Conservation (phyloP, 306 rosid species). For the Begonia loranthoides region DNA sequence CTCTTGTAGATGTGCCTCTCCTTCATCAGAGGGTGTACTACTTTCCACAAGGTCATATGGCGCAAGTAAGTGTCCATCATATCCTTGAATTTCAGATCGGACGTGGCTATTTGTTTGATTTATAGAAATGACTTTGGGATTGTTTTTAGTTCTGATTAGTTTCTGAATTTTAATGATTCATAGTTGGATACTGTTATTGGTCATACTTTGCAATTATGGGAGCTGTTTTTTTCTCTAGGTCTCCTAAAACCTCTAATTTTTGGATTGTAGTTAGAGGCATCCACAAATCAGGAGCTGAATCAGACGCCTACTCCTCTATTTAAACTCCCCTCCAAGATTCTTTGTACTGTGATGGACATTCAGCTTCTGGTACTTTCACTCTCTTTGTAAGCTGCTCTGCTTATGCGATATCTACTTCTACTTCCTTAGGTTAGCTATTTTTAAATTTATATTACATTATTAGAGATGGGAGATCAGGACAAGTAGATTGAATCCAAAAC, state of each 20-base stretch:
- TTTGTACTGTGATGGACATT: slow-evolving; percentile 50
- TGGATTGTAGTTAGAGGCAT: slow-evolving; percentile 67
- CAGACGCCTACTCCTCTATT: slow-evolving; percentile 65
- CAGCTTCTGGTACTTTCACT: slow-evolving; percentile 45
- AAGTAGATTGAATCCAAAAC: too few species aligned
- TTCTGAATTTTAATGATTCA: neutral
- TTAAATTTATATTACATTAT: too few species aligned
- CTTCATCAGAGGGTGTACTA: slow-evolving; percentile 51
- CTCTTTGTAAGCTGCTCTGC: slow-evolving; percentile 1
- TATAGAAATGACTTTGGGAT: too few species aligned
- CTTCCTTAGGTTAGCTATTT: slow-evolving; percentile 3
- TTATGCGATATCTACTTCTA: neutral
- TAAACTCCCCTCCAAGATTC: slow-evolving; percentile 77
- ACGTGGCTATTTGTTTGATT: slow-evolving; percentile 4
- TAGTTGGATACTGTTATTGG: neutral
- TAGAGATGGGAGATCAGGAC: too few species aligned
- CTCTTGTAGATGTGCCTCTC: slow-evolving; percentile 73
- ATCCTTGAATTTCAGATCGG: slow-evolving; percentile 13
- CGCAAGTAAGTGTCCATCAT: slow-evolving; percentile 41
- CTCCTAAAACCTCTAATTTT: neutral
- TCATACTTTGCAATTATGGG: slow-evolving; percentile 5
- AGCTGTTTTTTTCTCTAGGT: neutral
- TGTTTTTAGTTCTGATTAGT: neutral
- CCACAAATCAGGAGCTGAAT: slow-evolving; percentile 70
- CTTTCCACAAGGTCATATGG: slow-evolving; percentile 95